Evolutionary conservation across 768 basidiomycete species (phyloP).

Genomic region (Agrocybe chaxingu): DNA sequence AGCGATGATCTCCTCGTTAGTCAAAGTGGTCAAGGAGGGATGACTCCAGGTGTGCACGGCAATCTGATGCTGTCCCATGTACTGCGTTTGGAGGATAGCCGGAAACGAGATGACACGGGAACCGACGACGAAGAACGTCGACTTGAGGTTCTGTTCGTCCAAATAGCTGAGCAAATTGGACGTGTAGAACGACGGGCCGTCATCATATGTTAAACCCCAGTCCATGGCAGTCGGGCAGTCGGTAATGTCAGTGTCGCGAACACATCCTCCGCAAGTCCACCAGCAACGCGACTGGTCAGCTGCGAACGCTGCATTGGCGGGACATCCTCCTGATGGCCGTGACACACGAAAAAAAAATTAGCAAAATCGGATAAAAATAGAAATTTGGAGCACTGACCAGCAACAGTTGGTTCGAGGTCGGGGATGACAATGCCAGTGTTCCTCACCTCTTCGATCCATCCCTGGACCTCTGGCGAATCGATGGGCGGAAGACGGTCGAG

Average conservation of each 20-base stretch:
- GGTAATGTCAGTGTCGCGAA: conserved; percentile 61
- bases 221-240: conserved; percentile 66
- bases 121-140: conserved; percentile 88
- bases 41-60: conserved; percentile 73
- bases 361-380: conserved; percentile 2
- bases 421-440: conserved; percentile 60
- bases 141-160: conserved; percentile 56
- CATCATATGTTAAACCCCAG: conserved; percentile 65
- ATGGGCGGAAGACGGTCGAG: conserved; percentile 61
- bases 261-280: conserved; percentile 82
- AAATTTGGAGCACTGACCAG: conserved; percentile 26
- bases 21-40: conserved; percentile 63
- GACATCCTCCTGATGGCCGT: conserved; percentile 46
- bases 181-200: conserved; percentile 80
- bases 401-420: conserved; percentile 38
- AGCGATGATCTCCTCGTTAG: conserved; percentile 81
- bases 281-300: conserved; percentile 59
- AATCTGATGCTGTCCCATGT: conserved; percentile 78
- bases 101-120: conserved; percentile 76
- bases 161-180: conserved; percentile 72
- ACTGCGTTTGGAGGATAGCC: conserved; percentile 65
- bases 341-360: conserved; percentile 1
- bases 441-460: conserved; percentile 66
- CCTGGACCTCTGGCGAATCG: conserved; percentile 59
- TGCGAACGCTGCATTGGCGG: conserved; percentile 54